Base-by-base conservation (phyloP, 2,329 filamentous ascomycete species). In the Phialophora chinensis region DNA sequence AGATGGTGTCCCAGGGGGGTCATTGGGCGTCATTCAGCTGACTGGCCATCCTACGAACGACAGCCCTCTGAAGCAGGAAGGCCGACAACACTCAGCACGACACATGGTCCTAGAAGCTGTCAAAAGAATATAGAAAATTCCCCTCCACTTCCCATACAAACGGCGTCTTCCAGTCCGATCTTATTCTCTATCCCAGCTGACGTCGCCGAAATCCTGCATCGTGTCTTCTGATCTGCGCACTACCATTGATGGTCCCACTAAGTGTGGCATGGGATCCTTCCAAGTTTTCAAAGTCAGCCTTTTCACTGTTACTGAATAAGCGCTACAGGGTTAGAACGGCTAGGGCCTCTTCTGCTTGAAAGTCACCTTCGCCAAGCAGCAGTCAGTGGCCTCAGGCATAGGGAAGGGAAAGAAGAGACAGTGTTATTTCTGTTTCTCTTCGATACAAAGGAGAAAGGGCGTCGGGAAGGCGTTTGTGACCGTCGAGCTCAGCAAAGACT, bases 391-490 rank as follows among this genome's bases (percentile, higher is more conserved):
- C 29, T 17, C 20, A 10, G 29, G 17, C 4, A 33, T 35, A 14
- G 12, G n/a, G 14, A 35, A 10, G 53, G 53, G 27, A 20, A 33
- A 20, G 11, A 33, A 6, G 14, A 25, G 53, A 20, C 12, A 33
- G 29, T 31, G 27, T 20, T 14, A 33, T 55, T 55, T 35, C 29
- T 55, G 53, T 35, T 55, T 20, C 6, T 31, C 8, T 60, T 60
- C 38, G 62, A 64, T 29, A 60, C 55, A 8, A 12, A 52, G 17
- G 62, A 29, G 12, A 60, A 60, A 38, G 29, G 33, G 31, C 11
- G n/a, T 29, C 14, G 62, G 62, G 3, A 60, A 42, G n/a, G 56
- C 52, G 17, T 64, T 64, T 60, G 62, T 54, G 47, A 60, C 44
- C 10, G 60, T 60, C 35, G 27, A 54, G 29, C 27, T 65, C 31